Base-by-base conservation (phyloP, 2,329 filamentous ascomycete species). In the Neophaeococcomyces aloes region DNA sequence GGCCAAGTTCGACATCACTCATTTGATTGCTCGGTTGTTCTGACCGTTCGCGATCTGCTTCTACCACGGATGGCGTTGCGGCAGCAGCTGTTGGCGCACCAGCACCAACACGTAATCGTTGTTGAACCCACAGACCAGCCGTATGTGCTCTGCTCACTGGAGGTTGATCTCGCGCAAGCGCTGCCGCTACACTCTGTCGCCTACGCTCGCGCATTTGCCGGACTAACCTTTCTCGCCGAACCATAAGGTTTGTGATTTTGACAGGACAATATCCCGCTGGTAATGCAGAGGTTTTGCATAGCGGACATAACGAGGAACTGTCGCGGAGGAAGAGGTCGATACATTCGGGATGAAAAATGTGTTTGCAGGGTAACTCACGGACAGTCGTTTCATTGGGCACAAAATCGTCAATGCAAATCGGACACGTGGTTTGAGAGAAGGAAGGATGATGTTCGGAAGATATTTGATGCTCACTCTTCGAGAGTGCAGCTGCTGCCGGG, bases 291-390 rank as follows among this genome's bases (percentile, higher is more conserved):
- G 81, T 76, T 61, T 94, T 95, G 69, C 91, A 98, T 54, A 94
- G 70, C 1, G 91, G 89, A 57, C 91, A 98, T 2, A 95, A 71
- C 14, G 85, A 93, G 58, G 84, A 93, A 58, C 82, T 81, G 43
- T 79, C 72, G 33, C 74, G 71, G 10, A 96, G 69, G 56, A 91
- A 94, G 17, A 80, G 75, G 57, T 96, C 88, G 51, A 96, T 88
- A 57, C 91, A 98, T 51, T 84, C 81, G 0, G 85, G 82, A 53
- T 98, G 89, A 62, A 88, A 98, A 45, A 96, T 89, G 60, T 98
- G 91, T 1, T 83, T 79, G 55, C 91, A 98, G 0, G 86, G 79
- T 2, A 96, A 70, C 62, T 95, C 84, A 44, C 87, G 82, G 44
- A 96, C 87, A 15, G 79, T 75, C 0, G 84, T 82, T 14, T 71